Conservation (phyloP, 441 rosid species). For the Corymbia citriodora region DNA sequence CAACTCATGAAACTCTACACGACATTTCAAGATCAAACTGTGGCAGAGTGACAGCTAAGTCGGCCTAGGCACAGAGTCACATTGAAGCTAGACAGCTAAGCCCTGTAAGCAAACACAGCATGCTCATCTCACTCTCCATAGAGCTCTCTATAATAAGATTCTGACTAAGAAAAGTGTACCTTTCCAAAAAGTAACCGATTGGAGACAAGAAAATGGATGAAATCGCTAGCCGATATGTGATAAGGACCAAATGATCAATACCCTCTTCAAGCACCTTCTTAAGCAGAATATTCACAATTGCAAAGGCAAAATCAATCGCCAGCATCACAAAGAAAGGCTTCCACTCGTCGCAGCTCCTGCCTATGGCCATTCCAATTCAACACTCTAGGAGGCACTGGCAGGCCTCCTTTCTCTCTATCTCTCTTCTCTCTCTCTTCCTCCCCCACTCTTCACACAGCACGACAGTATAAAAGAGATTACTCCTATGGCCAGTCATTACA, state of each 20-base stretch:
- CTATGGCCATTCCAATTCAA: neutral
- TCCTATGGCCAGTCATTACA: neutral
- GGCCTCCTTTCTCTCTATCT: neutral
- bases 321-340: constrained; percentile 26
- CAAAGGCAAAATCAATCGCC: constrained; percentile 19
- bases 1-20: neutral
- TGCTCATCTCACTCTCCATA: neutral
- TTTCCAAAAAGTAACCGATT: constrained; percentile 46
- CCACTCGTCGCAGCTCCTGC: constrained; percentile 30
- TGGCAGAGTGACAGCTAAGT: neutral
- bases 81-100: neutral
- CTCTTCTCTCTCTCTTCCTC: neutral
- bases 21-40: neutral
- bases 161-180: constrained; percentile 20
- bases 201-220: constrained; percentile 49
- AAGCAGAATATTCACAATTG: constrained; percentile 35
- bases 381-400: neutral
- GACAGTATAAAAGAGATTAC: neutral
- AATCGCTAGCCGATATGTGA: constrained; percentile 40
- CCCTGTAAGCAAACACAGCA: neutral
- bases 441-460: neutral
- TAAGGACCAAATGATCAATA: constrained; percentile 39
- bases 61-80: neutral
- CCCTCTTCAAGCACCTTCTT: constrained; percentile 50
- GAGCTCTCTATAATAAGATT: neutral